Conservation (phyloP, 352 stramenopile genomes). For the Phytophthora quininea region DNA sequence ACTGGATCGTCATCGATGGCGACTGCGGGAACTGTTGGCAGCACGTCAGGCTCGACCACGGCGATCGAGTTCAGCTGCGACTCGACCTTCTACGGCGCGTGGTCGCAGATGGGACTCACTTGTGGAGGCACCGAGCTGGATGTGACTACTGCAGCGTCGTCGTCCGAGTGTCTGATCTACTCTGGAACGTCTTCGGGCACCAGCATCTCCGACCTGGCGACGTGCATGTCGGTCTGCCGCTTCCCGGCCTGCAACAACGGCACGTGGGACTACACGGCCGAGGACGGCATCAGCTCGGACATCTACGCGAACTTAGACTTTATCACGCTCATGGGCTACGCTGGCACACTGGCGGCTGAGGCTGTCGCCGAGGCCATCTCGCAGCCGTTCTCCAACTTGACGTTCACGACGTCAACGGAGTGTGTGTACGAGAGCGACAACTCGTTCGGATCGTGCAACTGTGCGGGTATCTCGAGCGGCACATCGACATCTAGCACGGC, state of each 20-base stretch:
- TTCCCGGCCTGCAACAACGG: conserved; percentile 78
- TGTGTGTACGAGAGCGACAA: conserved; percentile 64
- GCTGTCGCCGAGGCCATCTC: conserved; percentile 36
- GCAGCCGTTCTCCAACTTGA: conserved; percentile 59
- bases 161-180: conserved; percentile 83
- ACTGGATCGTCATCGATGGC: conserved; percentile 18
- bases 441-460: conserved; percentile 68
- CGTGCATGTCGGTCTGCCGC: conserved; percentile 82
- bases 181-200: conserved; percentile 56
- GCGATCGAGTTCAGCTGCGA: conserved; percentile 75
- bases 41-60: conserved; percentile 18
- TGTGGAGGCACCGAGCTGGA: conserved; percentile 62
- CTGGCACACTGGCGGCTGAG: conserved; percentile 34
- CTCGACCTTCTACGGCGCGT: conserved; percentile 79
- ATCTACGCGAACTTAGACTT: conserved; percentile 80
- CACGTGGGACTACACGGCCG: conserved; percentile 76
- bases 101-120: conserved; percentile 66
- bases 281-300: conserved; percentile 67
- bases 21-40: conserved; percentile 10
- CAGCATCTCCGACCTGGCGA: conserved; percentile 56
- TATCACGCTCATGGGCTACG: conserved; percentile 56
- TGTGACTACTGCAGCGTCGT: conserved; percentile 44
- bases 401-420: conserved; percentile 53
- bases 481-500: conserved; percentile 21
- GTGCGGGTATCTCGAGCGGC: conserved; percentile 45